Evolutionary conservation across 2,329 filamentous ascomycete species (phyloP).

Genomic region (Hirsutella minnesotensis): DNA sequence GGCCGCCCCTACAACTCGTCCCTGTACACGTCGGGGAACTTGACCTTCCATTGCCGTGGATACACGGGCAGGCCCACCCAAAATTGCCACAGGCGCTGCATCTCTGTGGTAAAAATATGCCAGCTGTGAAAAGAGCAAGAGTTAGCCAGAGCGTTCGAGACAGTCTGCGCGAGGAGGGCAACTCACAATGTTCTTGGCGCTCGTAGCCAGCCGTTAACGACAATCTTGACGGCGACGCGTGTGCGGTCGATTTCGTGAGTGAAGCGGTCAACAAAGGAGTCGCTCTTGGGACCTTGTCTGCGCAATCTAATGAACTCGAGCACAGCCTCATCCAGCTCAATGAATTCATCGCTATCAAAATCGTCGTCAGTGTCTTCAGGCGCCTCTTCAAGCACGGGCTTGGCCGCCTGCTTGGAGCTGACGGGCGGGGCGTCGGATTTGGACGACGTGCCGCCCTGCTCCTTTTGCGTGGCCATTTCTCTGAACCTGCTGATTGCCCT

Average conservation of each 20-base stretch:
- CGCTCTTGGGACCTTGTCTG: constrained; percentile 13
- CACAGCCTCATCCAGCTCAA: constrained; percentile 19
- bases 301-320: constrained; percentile 14
- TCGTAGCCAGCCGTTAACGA: constrained; percentile 58
- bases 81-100: constrained; percentile 33
- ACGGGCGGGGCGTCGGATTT: background rate
- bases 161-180: background rate
- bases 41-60: constrained; percentile 34
- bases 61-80: constrained; percentile 41
- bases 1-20: constrained; percentile 32
- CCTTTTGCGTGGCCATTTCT: constrained; percentile 30
- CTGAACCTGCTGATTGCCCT: constrained; percentile 63
- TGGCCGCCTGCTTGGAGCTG: constrained; percentile 15
- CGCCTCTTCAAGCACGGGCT: constrained; percentile 28
- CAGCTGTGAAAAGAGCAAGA: constrained; percentile 18
- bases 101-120: constrained; percentile 31
- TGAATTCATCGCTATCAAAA: constrained; percentile 13
- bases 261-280: constrained; percentile 42
- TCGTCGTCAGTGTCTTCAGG: constrained; percentile 22
- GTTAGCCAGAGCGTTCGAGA: background rate
- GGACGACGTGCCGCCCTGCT: background rate
- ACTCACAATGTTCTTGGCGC: constrained; percentile 63
- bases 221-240: constrained; percentile 48
- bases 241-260: constrained; percentile 53
- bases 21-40: constrained; percentile 26